Conservation (phyloP, 1,284 basidiomycete genomes). For the Vanrija humicola region DNA sequence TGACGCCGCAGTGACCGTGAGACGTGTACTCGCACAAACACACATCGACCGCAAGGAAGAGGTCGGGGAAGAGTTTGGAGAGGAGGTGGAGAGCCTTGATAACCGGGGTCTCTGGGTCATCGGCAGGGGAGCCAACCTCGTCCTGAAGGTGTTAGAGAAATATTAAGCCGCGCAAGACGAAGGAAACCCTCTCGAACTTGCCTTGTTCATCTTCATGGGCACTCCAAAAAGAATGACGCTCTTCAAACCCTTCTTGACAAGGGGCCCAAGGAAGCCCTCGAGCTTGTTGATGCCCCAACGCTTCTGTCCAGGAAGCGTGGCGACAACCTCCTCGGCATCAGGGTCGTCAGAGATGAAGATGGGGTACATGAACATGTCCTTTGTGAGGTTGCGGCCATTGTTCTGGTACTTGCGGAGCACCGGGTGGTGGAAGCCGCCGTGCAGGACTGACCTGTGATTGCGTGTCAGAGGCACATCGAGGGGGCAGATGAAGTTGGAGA, state of each 20-base stretch:
- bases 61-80: constrained; percentile 68
- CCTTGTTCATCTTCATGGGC: constrained; percentile 78
- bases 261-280: constrained; percentile 77
- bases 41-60: constrained; percentile 90
- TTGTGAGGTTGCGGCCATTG: constrained; percentile 64
- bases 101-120: constrained; percentile 85
- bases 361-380: constrained; percentile 95
- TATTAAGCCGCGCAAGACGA: not conserved
- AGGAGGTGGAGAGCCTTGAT: constrained; percentile 83
- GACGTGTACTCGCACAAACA: constrained; percentile 99
- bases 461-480: not conserved
- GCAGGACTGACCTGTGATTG: constrained; percentile 64
- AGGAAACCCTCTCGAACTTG: constrained; percentile 41
- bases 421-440: constrained; percentile 89
- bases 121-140: constrained; percentile 74
- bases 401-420: constrained; percentile 80
- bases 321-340: constrained; percentile 70
- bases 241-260: constrained; percentile 82
- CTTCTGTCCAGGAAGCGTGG: constrained; percentile 76
- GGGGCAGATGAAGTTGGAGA: no score
- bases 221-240: constrained; percentile 98
- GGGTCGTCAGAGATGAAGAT: constrained; percentile 94
- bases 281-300: constrained; percentile 93
- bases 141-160: constrained; percentile 57
- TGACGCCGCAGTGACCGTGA: constrained; percentile 92